Evolutionary conservation across 2,329 filamentous ascomycete genomes (phyloP).

Genomic region (Sporothrix globosa): DNA sequence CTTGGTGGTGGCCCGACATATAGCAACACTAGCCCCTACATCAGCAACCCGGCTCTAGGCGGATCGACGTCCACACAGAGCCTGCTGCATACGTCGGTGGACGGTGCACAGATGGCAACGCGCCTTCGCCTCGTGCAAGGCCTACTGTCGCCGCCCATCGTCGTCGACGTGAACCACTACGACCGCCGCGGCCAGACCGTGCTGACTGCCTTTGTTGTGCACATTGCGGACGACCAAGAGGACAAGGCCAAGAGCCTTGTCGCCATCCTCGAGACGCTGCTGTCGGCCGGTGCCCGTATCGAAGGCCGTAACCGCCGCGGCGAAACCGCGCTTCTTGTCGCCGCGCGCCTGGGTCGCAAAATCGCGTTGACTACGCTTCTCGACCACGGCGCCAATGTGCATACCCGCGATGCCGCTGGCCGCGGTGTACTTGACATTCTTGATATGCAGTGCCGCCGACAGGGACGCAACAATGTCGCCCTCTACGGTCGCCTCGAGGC

Average conservation of each 20-base stretch:
- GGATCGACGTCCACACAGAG: conserved; percentile 4
- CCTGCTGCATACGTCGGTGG: conserved; percentile 34
- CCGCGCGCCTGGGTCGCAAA: conserved; percentile 57
- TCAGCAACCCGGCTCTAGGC: conserved; percentile 5
- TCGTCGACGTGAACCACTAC: conserved; percentile 57
- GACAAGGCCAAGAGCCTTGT: conserved; percentile 52
- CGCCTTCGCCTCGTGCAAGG: conserved; percentile 40
- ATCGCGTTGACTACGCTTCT: conserved; percentile 53
- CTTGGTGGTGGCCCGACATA: not conserved
- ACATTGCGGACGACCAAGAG: conserved; percentile 56
- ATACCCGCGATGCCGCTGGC: conserved; percentile 42
- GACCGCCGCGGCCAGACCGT: conserved; percentile 57
- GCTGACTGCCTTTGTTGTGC: conserved; percentile 58
- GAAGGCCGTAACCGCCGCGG: conserved; percentile 57
- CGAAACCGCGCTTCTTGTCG: conserved; percentile 60
- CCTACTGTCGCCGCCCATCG: conserved; percentile 45
- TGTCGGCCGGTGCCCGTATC: conserved; percentile 50
- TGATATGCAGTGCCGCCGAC: conserved; percentile 37
- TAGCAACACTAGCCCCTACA: conserved; percentile 26
- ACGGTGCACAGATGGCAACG: conserved; percentile 38
- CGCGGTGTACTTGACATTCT: conserved; percentile 43
- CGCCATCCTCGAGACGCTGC: conserved; percentile 50
- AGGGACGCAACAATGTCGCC: conserved; percentile 38
- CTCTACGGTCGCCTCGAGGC: conserved; percentile 44
- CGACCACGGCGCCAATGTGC: conserved; percentile 44